These are phyloP conservation scores for Aspergillus clavatus DNA, from an alignment of 2,329 filamentous ascomycete species.

Conservation along the genomic window DNA sequence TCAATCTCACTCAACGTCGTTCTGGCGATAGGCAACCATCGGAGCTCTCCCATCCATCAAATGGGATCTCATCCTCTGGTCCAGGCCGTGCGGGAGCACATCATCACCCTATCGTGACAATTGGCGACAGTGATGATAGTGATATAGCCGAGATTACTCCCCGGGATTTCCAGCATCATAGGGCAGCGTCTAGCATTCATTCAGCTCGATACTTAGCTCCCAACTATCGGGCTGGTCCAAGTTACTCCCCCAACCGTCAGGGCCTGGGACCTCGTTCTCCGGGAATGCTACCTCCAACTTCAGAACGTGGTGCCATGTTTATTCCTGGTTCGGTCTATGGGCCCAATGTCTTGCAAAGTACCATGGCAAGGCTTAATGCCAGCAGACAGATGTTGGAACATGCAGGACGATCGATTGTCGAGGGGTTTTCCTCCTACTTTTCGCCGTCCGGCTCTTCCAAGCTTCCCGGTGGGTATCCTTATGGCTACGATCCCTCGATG, in stretches of 20 bases:
- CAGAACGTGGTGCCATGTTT: too few relatives aligned
- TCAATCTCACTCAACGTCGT: background rate
- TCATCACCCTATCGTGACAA: background rate
- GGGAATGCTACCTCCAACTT: too few relatives aligned
- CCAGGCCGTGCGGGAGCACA: background rate
- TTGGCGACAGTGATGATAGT: slow-evolving; percentile 27
- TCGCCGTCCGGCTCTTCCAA: background rate
- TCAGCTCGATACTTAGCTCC: background rate
- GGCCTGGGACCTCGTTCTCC: too few relatives aligned
- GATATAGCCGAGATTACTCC: slow-evolving; percentile 32
- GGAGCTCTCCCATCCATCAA: background rate
- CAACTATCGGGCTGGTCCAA: background rate
- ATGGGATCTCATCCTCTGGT: background rate
- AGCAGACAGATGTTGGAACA: slow-evolving; percentile 11
- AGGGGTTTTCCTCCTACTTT: slow-evolving; percentile 2
- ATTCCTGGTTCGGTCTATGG: slow-evolving; percentile 9
- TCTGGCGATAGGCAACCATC: background rate
- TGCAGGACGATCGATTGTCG: slow-evolving; percentile 8
- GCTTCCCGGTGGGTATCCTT: background rate
- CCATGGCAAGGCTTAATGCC: slow-evolving; percentile 17
- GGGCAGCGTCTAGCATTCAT: background rate
- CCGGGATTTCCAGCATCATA: slow-evolving; percentile 16
- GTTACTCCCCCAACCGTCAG: background rate
- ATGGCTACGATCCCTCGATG: background rate
- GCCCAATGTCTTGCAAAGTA: slow-evolving; percentile 15